These are phyloP conservation scores for Ophiocordyceps robertsii DNA, from an alignment of 2,329 filamentous ascomycete species.

Conservation along the genomic window DNA sequence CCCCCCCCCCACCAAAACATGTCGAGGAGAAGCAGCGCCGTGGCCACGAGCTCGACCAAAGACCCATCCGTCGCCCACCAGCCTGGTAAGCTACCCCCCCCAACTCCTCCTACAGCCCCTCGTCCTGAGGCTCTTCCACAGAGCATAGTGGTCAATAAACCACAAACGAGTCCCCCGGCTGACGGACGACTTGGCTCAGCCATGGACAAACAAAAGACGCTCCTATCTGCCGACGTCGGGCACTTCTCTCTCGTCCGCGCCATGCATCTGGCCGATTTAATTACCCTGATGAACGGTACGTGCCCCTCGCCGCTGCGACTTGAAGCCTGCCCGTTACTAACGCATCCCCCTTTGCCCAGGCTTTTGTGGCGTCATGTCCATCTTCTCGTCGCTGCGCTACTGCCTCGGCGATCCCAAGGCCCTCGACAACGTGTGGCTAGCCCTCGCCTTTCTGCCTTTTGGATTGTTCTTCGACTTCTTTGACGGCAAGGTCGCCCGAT, in stretches of 20 bases:
- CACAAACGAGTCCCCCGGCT: neutral
- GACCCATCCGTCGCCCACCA: slow-evolving; percentile 12
- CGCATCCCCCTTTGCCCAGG: slow-evolving; percentile 24
- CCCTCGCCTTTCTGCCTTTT: slow-evolving; percentile 78
- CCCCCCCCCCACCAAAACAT: slow-evolving; percentile 22
- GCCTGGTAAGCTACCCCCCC: slow-evolving; percentile 16
- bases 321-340: neutral
- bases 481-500: slow-evolving; percentile 90
- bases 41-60: slow-evolving; percentile 14
- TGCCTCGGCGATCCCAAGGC: slow-evolving; percentile 59
- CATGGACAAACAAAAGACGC: slow-evolving; percentile 62
- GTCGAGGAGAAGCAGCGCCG: slow-evolving; percentile 47
- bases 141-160: neutral
- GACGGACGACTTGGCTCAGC: slow-evolving; percentile 23
- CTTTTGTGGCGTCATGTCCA: slow-evolving; percentile 84
- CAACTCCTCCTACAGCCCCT: neutral
- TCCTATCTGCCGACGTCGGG: slow-evolving; percentile 55
- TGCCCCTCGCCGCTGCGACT: neutral
- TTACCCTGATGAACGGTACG: slow-evolving; percentile 68
- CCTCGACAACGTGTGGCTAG: slow-evolving; percentile 61
- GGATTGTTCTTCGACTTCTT: slow-evolving; percentile 97
- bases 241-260: slow-evolving; percentile 59
- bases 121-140: neutral
- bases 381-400: slow-evolving; percentile 91
- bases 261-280: slow-evolving; percentile 69